Base-by-base conservation (phyloP, 257 asterid genomes). In the Fraxinus anomala region DNA sequence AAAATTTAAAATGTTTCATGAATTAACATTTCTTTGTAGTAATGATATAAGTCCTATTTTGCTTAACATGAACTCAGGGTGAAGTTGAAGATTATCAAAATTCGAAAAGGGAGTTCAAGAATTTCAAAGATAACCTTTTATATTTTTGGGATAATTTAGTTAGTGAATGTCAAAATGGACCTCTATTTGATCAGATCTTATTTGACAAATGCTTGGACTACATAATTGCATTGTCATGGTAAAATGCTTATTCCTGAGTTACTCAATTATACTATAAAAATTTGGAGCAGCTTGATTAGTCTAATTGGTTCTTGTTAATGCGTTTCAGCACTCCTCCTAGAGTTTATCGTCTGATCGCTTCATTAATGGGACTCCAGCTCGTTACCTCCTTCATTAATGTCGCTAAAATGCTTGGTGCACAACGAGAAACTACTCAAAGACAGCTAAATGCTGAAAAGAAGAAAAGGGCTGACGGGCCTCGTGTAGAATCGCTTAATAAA, bases 211-310 rank as follows among this genome's bases (percentile, higher is more conserved):
- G 96, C 89, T 82, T 92, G 92, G 97, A 96, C 90, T 96, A 93
- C 90, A 92, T 96, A 73, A 96, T 96, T 82, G 98, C 99, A 76
- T 76, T 96, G 79, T 96, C 99, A 70, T 96, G 99, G 99, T 96
- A 84, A 86, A 21, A 93, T 82, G 59, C 74, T 84, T 75, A 54
- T 74, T 70, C 8, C 56, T 67, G 19, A 65, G 76, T 73, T 69
- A 30, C 73, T 33, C 12, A 33, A 72, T 71, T n/a, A 78, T 75
- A 42, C 26, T 44, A 68, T 70, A 37, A 68, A 73, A 23, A 14
- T 78, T 24, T 68, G 17, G 30, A 30, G 49, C 54, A 81, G 72
- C 80, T 74, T 76, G 68, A 78, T 36, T 80, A 40, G 70, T 75
- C 83, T 81, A 19, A 85, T 81, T 34, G 34, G 51, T 21, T 77